These are phyloP conservation scores for Perkinsus marinus DNA, from an alignment of 169 alveolate species.

Conservation along the genomic window DNA sequence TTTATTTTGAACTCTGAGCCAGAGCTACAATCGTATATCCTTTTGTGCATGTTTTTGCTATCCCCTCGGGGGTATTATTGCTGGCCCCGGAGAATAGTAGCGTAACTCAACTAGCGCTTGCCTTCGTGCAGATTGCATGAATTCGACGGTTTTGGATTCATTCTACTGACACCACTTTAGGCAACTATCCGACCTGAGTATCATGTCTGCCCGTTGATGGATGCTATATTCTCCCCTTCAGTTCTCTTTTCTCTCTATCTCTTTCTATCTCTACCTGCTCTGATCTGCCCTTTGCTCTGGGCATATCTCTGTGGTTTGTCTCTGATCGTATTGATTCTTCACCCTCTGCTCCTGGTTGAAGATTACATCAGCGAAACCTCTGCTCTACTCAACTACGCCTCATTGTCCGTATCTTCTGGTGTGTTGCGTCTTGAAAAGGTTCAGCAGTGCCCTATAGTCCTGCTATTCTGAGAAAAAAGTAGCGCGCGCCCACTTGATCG, in stretches of 20 bases:
- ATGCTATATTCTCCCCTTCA: not conserved
- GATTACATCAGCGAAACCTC: not conserved
- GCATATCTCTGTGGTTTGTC: not conserved
- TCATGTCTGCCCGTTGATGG: no score
- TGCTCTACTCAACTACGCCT: not conserved
- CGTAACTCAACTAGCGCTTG: no score
- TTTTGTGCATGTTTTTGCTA: no score
- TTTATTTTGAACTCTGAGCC: no score
- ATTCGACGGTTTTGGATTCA: not conserved
- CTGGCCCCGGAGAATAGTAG: no score
- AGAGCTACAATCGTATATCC: no score
- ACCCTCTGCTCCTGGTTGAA: not conserved
- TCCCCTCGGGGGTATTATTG: no score
- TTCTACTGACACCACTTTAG: not conserved
- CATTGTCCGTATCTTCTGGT: not conserved
- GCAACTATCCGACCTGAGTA: no score
- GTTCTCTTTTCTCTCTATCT: not conserved
- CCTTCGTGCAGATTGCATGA: not conserved
- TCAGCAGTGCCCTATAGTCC: not conserved
- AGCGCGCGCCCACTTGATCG: not conserved
- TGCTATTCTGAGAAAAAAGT: not conserved
- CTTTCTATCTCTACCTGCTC: not conserved
- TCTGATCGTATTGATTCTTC: not conserved
- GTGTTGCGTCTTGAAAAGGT: not conserved
- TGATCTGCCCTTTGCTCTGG: not conserved